phyloP scores from a whole-genome alignment of 257 asterid species.

The Solanum ossicruentum region DNA sequence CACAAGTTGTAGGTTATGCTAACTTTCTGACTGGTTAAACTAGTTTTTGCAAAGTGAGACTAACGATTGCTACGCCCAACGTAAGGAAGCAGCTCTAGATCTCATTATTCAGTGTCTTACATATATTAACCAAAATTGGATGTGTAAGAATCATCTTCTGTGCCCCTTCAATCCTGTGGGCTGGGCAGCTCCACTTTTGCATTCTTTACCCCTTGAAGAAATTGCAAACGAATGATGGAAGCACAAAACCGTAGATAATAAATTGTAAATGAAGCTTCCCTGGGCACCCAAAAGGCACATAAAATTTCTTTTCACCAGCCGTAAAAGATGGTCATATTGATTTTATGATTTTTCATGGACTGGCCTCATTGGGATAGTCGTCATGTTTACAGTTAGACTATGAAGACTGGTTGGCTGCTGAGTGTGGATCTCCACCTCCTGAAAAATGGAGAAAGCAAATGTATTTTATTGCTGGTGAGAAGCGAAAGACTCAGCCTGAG shows the following conservation, averaged over 20 bases:
- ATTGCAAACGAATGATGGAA: no score
- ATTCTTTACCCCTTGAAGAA: no score
- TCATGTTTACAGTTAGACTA: constrained; percentile 53
- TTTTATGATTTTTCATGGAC: background rate
- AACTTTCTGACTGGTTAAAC: background rate
- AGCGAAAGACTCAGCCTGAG: constrained; percentile 31
- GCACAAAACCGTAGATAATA: no score
- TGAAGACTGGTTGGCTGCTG: constrained; percentile 69
- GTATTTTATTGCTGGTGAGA: constrained; percentile 28
- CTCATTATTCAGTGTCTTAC: background rate
- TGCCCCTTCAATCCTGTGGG: no score
- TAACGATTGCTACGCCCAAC: background rate
- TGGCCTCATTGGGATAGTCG: background rate
- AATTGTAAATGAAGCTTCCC: no score
- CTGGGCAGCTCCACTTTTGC: no score
- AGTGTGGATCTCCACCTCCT: constrained; percentile 29
- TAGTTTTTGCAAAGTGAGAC: background rate
- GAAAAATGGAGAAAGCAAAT: constrained; percentile 86
- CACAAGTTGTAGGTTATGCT: background rate
- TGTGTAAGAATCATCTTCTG: no score
- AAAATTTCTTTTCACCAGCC: no score
- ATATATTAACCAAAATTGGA: background rate
- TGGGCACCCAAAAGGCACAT: no score
- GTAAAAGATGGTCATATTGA: no score
- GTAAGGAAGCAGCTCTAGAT: background rate